A percentile compares a stretch with the other conserved stretches of the same genome.
These are phyloP conservation scores for Fusarium napiforme DNA, from an alignment of 2,329 filamentous ascomycete species.

Conservation along the genomic window DNA sequence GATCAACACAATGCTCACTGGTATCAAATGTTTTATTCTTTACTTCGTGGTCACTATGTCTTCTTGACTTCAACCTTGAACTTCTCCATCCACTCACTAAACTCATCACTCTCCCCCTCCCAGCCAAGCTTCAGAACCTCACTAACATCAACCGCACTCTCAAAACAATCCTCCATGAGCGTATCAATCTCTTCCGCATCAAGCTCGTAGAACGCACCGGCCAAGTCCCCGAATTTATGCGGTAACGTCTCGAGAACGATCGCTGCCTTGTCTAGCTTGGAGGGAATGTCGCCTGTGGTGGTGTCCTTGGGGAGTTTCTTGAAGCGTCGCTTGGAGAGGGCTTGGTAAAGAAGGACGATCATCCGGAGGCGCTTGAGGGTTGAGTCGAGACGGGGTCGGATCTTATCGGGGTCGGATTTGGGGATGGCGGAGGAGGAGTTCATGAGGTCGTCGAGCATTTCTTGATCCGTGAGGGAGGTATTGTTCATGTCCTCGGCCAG, in stretches of 20 bases:
- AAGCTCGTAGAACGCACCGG: slow-evolving; percentile 77
- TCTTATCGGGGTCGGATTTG: slow-evolving; percentile 68
- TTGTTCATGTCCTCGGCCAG: slow-evolving; percentile 47
- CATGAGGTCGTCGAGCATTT: slow-evolving; percentile 76
- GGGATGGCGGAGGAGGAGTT: slow-evolving; percentile 70
- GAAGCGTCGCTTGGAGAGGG: slow-evolving; percentile 75
- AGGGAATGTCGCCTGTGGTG: slow-evolving; percentile 48
- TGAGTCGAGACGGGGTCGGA: slow-evolving; percentile 73
- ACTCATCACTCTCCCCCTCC: slow-evolving; percentile 76
- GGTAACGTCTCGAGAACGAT: slow-evolving; percentile 68
- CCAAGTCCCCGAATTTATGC: slow-evolving; percentile 75
- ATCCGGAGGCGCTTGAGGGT: slow-evolving; percentile 74
- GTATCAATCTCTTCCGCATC: slow-evolving; percentile 68
- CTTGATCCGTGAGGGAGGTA: slow-evolving; percentile 58
- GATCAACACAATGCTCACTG: slow-evolving; percentile 18
- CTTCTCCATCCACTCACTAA: slow-evolving; percentile 77
- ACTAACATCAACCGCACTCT: slow-evolving; percentile 66
- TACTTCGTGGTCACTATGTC: neutral
- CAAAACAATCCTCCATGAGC: slow-evolving; percentile 68
- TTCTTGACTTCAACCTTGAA: slow-evolving; percentile 66
- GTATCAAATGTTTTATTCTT: slow-evolving; percentile 33
- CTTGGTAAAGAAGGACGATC: slow-evolving; percentile 74
- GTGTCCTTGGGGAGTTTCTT: slow-evolving; percentile 62
- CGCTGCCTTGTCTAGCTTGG: slow-evolving; percentile 67
- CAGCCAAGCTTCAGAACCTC: slow-evolving; percentile 69